Conservation (phyloP, 2,329 filamentous ascomycete genomes). For the Colletotrichum liaoningense region DNA sequence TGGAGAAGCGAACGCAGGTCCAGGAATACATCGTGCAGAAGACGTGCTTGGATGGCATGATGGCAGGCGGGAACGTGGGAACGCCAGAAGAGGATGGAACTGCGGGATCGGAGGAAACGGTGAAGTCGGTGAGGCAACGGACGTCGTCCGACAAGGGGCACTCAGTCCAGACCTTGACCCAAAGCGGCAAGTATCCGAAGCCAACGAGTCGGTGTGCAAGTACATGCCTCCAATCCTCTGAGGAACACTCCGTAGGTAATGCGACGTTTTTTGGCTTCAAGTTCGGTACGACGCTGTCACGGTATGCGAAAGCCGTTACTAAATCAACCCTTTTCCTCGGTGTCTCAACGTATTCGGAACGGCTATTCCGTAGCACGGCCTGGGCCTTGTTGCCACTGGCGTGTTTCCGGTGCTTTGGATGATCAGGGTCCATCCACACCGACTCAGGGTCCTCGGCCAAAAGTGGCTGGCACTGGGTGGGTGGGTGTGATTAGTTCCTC, state of each 20-base stretch:
- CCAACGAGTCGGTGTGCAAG: background rate
- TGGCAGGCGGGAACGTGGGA: background rate
- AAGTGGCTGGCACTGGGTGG: no score
- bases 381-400: constrained; percentile 24
- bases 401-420: constrained; percentile 24
- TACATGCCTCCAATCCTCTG: no score
- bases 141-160: constrained; percentile 7
- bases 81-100: background rate
- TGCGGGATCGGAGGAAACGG: constrained; percentile 22
- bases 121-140: constrained; percentile 29
- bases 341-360: constrained; percentile 5
- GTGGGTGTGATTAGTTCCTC: no score
- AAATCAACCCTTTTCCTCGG: background rate
- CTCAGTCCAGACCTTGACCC: constrained; percentile 10
- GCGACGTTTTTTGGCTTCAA: no score
- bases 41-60: background rate
- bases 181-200: constrained; percentile 4
- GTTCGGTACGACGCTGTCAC: no score
- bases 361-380: constrained; percentile 3
- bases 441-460: background rate
- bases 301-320: background rate
- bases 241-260: no score
- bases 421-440: constrained; percentile 37
- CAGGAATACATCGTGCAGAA: background rate
- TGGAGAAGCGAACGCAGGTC: background rate